Evolutionary conservation across 106 monocot genomes (phyloP), one percentile per base, ranked within the genome.

Genomic region (Allium cepa): DNA sequence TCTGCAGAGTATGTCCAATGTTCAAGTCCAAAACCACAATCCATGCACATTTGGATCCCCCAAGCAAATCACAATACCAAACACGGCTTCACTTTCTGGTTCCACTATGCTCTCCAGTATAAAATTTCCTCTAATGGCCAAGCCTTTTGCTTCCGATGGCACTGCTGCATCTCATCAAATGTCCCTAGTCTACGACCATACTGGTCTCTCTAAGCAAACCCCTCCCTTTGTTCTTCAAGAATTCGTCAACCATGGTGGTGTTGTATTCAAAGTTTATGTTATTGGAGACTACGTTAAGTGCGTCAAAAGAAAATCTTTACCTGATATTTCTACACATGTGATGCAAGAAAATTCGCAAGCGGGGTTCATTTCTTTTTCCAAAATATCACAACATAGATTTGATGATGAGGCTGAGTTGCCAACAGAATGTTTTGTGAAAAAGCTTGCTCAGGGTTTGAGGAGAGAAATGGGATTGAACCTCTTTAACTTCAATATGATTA

Each of bases 221-320:
- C 84, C 79, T 5, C 88, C 88, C 7, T 53, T 88, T 13, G 84
- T 88, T 57, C 76, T 88, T 11, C 88, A 88, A 63, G 84, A 88
- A 63, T 88, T 88, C 50, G 79, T 88, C 18, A 82, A 88, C 59
- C 88, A 84, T 48, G 88, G 84, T 0, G 88, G 88, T 7, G 76
- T 88, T 63, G 76, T 88, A 55, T 84, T 84, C 75, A 88, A 88
- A 74, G 82, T 88, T 10, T 88, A 84, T 57, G 88, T 88, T 22
- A 81, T 77, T 11, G 88, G 82, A 9, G 88, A 88, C 49, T 67
- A 76, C 47, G 81, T 82, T 46, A 73, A 73, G 69, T 88, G 88
- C 62, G 88, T 88, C 27, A 84, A 82, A 77, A 66, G 88, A 27
- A 79, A 74, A 59, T 88, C 88, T 8, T 71, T 88, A 15, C 88